These are phyloP conservation scores for Aegilops tauschii DNA, from an alignment of 176 grass and related monocot species.

Conservation along the genomic window DNA sequence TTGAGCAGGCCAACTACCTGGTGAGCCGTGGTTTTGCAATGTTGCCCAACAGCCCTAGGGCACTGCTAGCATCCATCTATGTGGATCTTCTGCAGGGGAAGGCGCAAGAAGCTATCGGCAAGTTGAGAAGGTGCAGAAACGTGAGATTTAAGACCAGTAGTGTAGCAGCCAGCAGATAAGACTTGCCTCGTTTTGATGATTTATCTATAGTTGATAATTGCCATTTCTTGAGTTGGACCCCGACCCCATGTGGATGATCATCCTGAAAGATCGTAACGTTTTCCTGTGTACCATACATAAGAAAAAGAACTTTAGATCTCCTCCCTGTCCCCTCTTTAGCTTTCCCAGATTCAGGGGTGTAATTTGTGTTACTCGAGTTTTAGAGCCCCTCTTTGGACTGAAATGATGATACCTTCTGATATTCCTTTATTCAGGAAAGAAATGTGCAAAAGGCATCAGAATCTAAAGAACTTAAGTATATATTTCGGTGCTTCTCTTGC, in stretches of 20 bases:
- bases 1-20: conserved; percentile 62
- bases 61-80: conserved; percentile 70
- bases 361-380: conserved; percentile 37
- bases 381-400: conserved; percentile 30
- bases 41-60: conserved; percentile 65
- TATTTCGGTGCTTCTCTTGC: not conserved
- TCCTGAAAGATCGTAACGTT: conserved; percentile 36
- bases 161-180: conserved; percentile 51
- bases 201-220: conserved; percentile 56
- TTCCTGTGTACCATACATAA: conserved; percentile 54
- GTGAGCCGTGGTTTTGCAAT: conserved; percentile 48
- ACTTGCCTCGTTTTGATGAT: conserved; percentile 22
- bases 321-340: conserved; percentile 10
- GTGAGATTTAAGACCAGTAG: conserved; percentile 59
- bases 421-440: conserved; percentile 32
- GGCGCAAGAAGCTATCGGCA: conserved; percentile 57
- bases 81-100: conserved; percentile 83
- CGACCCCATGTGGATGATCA: conserved; percentile 37
- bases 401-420: conserved; percentile 34
- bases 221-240: conserved; percentile 41
- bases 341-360: conserved; percentile 45
- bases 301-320: conserved; percentile 38
- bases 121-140: conserved; percentile 74
- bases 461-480: not conserved
- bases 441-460: conserved; percentile 2